A percentile compares a stretch with the other conserved stretches of the same genome.
These are phyloP conservation scores for Dipteronia dyeriana DNA, from an alignment of 345 rosid species.

Conservation along the genomic window DNA sequence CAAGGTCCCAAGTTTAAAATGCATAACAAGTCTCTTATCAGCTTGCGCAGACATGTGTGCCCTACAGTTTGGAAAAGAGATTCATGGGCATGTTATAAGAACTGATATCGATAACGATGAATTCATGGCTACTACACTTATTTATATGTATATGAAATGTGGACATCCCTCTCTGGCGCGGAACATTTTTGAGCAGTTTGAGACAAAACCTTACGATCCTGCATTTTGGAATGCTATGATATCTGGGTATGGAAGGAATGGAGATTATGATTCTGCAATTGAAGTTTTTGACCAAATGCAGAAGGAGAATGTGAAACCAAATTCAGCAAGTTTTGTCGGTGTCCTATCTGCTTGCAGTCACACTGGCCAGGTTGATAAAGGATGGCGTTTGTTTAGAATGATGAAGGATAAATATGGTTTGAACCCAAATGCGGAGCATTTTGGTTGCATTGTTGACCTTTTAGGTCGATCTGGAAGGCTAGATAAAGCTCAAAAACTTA, in stretches of 20 bases:
- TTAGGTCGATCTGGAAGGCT: conserved; percentile 56
- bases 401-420: conserved; percentile 38
- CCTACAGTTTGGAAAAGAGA: conserved; percentile 55
- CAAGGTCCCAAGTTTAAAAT: conserved; percentile 46
- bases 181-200: conserved; percentile 42
- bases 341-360: conserved; percentile 58
- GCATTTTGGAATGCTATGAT: conserved; percentile 77
- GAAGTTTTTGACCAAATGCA: conserved; percentile 50
- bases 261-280: conserved; percentile 50
- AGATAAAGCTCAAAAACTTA: conserved; percentile 51
- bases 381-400: conserved; percentile 42
- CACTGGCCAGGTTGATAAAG: conserved; percentile 53
- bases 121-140: conserved; percentile 51
- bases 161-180: conserved; percentile 46
- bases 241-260: conserved; percentile 74
- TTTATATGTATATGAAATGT: conserved; percentile 69
- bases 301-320: conserved; percentile 48
- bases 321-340: conserved; percentile 48
- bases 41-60: conserved; percentile 59
- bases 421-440: conserved; percentile 49
- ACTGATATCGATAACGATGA: conserved; percentile 35
- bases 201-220: conserved; percentile 54
- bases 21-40: conserved; percentile 57
- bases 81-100: conserved; percentile 53
- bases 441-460: conserved; percentile 63